Percentiles rank a stretch among this genome's conserved stretches.
These are phyloP conservation scores for Fusarium subglutinans DNA, from an alignment of 2,329 filamentous ascomycete genomes.

Conservation along the genomic window DNA sequence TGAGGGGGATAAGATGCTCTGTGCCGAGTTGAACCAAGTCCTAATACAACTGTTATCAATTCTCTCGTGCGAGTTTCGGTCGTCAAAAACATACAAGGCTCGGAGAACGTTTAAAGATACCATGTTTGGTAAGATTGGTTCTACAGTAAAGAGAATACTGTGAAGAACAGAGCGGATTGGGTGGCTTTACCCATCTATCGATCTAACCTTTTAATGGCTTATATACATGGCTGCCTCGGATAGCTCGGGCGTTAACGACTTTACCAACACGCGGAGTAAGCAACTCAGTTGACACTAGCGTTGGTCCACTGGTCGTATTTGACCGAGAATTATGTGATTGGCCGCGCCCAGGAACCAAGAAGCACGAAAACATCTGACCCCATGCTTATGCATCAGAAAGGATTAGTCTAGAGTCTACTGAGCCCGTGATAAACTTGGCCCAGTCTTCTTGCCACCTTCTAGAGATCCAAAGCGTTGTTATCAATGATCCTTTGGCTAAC, in stretches of 20 bases:
- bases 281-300: background rate
- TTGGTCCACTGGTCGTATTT: background rate
- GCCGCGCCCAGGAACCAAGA: background rate
- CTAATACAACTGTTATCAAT: rapidly evolving
- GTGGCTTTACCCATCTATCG: background rate
- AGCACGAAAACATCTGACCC: background rate
- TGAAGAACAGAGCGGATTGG: rapidly evolving
- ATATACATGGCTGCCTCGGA: background rate
- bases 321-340: background rate
- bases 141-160: rapidly evolving
- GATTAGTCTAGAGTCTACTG: background rate
- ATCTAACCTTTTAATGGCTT: rapidly evolving
- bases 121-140: background rate
- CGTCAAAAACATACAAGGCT: background rate
- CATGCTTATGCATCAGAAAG: no score
- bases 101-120: background rate
- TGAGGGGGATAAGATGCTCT: background rate
- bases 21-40: background rate
- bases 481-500: background rate
- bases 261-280: background rate
- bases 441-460: background rate
- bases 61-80: rapidly evolving
- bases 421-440: rapidly evolving
- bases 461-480: rapidly evolving
- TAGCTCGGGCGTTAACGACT: background rate